Base-by-base conservation (phyloP, 805 yeast species). In the Geotrichum ghanense region DNA sequence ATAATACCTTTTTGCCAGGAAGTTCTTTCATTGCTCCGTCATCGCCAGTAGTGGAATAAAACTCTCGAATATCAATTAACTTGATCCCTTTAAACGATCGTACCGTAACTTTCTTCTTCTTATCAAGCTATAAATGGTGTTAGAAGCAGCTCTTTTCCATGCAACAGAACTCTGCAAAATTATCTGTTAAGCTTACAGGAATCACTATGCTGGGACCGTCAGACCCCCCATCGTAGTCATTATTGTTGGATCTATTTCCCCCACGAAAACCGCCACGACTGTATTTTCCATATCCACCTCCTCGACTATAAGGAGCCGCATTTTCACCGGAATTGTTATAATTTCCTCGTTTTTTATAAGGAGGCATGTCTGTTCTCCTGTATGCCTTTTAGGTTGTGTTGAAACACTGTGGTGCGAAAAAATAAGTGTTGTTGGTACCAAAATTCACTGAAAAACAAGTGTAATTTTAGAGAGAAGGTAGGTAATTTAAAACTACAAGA, bases 51-150 rank as follows among this genome's bases (percentile, higher is more conserved):
- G 23, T 17, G 34, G 49, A 42, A 62, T 86, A 89, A 65, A 70
- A 87, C 60, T 89, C 96, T 49, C 97, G 74, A 45, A 89, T 83
- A 56, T 89, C 95, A 12, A 90, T 77, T 53, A 88, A 66, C 26
- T 74, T 75, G 47, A 68, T 66, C 45, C 79, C 79, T 47, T 83
- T 79, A 69, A 78, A 89, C 53, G 74, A 75, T 48, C 87, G 72
- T 16, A 90, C 87, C 0, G 85, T 76, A 25, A 85, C 82, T 47
- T 78, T 75, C 59, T 86, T 87, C 56, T 72, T 79, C 53, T 70
- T 71, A 3, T 80, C 79, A 44, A 77, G 64, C 67, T 75, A 64
- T 6, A n/a, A 12, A 16, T 26, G 14, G n/a, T 26, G 34, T 26
- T n/a, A 26, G 14, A 26, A 12, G n/a, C 34, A 26, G 12, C 34